These are phyloP conservation scores for Pseudevernia furfuracea DNA, from an alignment of 495 filamentous ascomycete species.

Conservation along the genomic window DNA sequence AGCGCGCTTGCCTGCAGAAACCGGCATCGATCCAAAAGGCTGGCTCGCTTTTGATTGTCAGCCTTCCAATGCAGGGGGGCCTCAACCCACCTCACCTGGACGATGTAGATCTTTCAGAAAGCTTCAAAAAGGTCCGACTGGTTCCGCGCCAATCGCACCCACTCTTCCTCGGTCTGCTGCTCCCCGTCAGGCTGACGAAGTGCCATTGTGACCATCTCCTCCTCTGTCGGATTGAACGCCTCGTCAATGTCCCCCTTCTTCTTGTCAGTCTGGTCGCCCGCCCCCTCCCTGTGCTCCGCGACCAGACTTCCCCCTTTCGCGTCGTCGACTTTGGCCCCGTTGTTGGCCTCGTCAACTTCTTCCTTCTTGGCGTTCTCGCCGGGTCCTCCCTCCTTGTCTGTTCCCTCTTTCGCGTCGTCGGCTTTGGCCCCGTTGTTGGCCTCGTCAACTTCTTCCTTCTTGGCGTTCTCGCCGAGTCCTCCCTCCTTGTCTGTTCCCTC, in stretches of 20 bases:
- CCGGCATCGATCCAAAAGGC: no score
- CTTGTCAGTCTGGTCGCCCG: no score
- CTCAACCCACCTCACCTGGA: background rate
- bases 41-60: no score
- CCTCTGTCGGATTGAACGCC: background rate
- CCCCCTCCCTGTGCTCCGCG: background rate
- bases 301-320: background rate
- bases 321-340: no score
- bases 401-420: no score
- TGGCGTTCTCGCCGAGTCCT: background rate
- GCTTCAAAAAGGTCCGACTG: slow-evolving; percentile 5
- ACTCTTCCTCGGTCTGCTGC: background rate
- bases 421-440: no score
- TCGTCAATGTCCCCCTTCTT: background rate
- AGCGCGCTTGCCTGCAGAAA: background rate
- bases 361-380: background rate
- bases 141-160: background rate
- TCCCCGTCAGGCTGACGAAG: background rate
- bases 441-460: background rate
- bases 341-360: background rate
- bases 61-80: no score
- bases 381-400: no score
- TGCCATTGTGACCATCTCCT: slow-evolving; percentile 4
- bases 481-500: background rate
- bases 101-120: background rate